Base-by-base conservation (phyloP, 805 yeast genomes). In the Scheffersomyces stipitis region DNA sequence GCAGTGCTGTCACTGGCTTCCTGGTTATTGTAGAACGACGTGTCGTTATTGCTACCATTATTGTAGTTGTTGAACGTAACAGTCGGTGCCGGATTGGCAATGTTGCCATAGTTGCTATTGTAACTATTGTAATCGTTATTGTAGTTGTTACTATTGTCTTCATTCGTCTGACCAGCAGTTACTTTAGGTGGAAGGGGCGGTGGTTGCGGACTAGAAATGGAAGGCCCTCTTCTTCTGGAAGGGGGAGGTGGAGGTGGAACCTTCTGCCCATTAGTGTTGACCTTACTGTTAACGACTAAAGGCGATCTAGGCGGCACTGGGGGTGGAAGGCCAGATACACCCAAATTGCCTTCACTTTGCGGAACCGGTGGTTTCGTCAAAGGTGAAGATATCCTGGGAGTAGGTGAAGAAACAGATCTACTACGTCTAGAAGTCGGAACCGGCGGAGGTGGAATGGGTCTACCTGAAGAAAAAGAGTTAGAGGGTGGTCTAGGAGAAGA, bases 231-330 rank as follows among this genome's bases (percentile, higher is more conserved):
- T 37, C 69, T 54, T 41, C 71, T 49, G 14, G 66, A 54, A 7
- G 71, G 68, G 2, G 74, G 73, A 1, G 73, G 73, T 1, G 71
- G 72, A 1, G 72, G 70, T 9, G 71, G 68, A 3, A 40, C 50
- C 3, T 44, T 33, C 5, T 20, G 24, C 10, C 24, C 24, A 10
- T 20, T 20, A 7, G 14, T 18, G 12, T n/a, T 30, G 4, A 15
- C 23, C 16, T 17, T 9, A 22, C 14, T 17, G 24, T 14, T 14
- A 22, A n/a, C 18, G 13, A 31, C 40, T 7, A 46, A 42, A 1
- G 60, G 57, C 2, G 60, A 51, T 16, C 65, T 47, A 1, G 60
- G 55, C 3, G 63, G 65, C 2, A 50, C 46, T 1, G 46, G 46
- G 5, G 52, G 49, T 5, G 33, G 48, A 13, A 33, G 20, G 37